Percentiles rank a stretch among this genome's conserved stretches.
phyloP scores from a whole-genome alignment of 2,329 filamentous ascomycete species.

The Colletotrichum siamense region DNA sequence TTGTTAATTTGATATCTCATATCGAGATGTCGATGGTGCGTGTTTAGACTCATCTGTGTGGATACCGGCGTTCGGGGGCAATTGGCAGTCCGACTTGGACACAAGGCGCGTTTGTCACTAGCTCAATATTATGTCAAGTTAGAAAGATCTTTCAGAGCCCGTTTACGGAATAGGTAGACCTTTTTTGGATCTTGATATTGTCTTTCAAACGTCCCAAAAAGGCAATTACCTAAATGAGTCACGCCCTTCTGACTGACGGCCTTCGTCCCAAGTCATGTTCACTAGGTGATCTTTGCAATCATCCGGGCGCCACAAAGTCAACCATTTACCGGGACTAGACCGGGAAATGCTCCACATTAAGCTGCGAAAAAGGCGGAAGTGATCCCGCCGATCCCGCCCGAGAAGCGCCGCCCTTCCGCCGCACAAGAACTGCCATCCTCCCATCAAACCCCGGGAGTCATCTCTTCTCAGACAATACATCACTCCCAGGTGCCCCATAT shows the following conservation, averaged over 20 bases:
- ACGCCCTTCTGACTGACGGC: neutral
- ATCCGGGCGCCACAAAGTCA: neutral
- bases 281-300: neutral
- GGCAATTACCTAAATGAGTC: neutral
- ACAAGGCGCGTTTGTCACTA: neutral
- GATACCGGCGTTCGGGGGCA: neutral
- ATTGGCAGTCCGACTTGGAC: neutral
- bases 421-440: neutral
- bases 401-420: neutral
- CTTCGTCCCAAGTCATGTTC: neutral
- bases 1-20: no score
- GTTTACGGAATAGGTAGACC: no score
- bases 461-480: neutral
- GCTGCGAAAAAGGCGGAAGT: neutral
- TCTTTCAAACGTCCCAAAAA: neutral
- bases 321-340: neutral
- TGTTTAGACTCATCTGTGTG: neutral
- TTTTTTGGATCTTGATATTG: no score
- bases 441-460: neutral
- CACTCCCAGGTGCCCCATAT: neutral
- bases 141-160: no score
- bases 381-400: neutral
- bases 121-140: neutral
- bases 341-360: neutral
- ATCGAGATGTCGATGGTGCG: neutral